Conservation (phyloP, 2,329 filamentous ascomycete species). For the Plenodomus tracheiphilus region DNA sequence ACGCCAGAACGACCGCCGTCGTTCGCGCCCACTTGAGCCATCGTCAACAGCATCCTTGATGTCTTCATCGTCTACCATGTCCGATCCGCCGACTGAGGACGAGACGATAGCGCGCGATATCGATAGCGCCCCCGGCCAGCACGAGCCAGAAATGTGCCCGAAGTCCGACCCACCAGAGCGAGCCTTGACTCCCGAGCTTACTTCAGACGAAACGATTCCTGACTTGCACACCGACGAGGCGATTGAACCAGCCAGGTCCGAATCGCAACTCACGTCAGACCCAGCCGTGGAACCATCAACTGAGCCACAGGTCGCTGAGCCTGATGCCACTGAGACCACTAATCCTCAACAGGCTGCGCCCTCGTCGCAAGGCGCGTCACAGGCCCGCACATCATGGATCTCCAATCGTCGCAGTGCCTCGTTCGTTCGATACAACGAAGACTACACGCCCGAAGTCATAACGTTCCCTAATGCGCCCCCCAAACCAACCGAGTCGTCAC, state of each 20-base stretch:
- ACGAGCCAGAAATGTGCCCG: slow-evolving; percentile 17
- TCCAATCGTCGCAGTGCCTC: slow-evolving; percentile 52
- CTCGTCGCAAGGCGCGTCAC: slow-evolving; percentile 36
- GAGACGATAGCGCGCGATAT: slow-evolving; percentile 26
- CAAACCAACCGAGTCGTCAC: slow-evolving; percentile 47
- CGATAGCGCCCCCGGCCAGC: slow-evolving; percentile 22
- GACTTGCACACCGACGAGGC: slow-evolving; percentile 16
- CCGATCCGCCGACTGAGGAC: slow-evolving; percentile 38
- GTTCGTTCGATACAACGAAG: slow-evolving; percentile 40
- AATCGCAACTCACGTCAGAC: slow-evolving; percentile 23
- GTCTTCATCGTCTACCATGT: slow-evolving; percentile 44
- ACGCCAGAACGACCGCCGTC: slow-evolving; percentile 87
- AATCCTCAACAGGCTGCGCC: slow-evolving; percentile 37
- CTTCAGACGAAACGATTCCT: slow-evolving; percentile 21
- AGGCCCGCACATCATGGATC: slow-evolving; percentile 46
- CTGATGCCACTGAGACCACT: slow-evolving; percentile 28
- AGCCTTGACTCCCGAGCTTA: slow-evolving; percentile 24
- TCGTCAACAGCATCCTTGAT: slow-evolving; percentile 39
- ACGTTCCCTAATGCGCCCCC: slow-evolving; percentile 31
- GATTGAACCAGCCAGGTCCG: slow-evolving; percentile 8
- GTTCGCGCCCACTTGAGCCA: slow-evolving; percentile 71
- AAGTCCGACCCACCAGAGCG: slow-evolving; percentile 23
- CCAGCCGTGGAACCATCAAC: slow-evolving; percentile 24
- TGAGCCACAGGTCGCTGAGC: slow-evolving; percentile 28
- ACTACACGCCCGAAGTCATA: slow-evolving; percentile 37